Conservation (phyloP, 2,329 filamentous ascomycete species). For the Phialophora chinensis region DNA sequence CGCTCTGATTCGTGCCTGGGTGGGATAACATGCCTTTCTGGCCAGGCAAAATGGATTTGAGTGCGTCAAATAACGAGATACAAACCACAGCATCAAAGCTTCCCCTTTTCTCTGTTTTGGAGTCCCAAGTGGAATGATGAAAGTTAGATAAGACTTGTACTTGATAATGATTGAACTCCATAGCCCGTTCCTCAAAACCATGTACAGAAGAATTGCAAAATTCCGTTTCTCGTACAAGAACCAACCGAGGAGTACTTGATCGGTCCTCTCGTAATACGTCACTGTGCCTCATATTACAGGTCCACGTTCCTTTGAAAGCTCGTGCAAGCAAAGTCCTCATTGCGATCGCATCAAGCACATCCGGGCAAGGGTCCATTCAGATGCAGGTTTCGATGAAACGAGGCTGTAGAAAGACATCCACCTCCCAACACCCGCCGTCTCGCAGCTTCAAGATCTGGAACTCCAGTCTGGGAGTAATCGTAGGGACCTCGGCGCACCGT, state of each 20-base stretch:
- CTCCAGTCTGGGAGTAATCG: neutral
- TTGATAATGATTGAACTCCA: neutral
- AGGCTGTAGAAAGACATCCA: neutral
- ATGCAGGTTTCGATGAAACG: neutral
- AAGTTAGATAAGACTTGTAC: neutral
- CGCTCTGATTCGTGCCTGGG: conserved; percentile 16
- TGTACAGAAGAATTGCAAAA: neutral
- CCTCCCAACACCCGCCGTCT: neutral
- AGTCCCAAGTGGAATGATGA: neutral
- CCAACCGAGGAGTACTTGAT: neutral
- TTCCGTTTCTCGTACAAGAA: neutral
- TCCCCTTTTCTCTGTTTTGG: neutral
- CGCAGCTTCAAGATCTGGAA: too few species aligned
- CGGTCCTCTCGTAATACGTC: neutral
- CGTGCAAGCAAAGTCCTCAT: neutral
- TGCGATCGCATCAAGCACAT: neutral
- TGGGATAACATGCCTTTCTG: conserved; percentile 21
- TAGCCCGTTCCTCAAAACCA: neutral
- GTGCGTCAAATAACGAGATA: conserved; percentile 25
- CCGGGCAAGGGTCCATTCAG: neutral
- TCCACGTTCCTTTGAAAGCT: neutral
- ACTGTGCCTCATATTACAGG: neutral
- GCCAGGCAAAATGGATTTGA: conserved; percentile 16
- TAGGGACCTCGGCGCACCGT: neutral
- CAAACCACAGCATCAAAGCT: neutral